Conservation (phyloP, 106 monocot genomes). For the Dendrobium nobile region DNA sequence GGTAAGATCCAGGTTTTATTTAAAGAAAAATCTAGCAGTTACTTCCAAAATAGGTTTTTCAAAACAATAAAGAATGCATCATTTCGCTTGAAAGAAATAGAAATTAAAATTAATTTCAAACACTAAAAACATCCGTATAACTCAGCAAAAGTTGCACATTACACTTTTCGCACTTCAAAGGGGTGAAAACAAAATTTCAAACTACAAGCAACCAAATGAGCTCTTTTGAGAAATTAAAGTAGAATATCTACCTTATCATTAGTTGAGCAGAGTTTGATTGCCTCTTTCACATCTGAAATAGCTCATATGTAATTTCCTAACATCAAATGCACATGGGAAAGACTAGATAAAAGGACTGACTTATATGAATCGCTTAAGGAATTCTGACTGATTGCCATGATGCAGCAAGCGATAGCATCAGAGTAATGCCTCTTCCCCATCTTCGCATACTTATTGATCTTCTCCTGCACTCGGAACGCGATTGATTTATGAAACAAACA, state of each 20-base stretch:
- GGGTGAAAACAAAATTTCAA: background rate
- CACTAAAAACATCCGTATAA: background rate
- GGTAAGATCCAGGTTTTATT: no score
- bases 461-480: constrained; percentile 37
- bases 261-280: constrained; percentile 44
- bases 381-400: constrained; percentile 79
- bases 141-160: background rate
- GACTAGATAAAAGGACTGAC: constrained; percentile 69
- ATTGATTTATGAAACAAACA: background rate
- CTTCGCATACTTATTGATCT: constrained; percentile 79
- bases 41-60: background rate
- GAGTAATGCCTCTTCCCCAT: constrained; percentile 81
- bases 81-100: background rate
- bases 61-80: background rate
- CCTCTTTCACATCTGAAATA: constrained; percentile 63
- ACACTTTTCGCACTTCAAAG: background rate
- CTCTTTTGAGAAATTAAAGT: background rate
- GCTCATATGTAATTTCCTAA: constrained; percentile 78
- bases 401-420: constrained; percentile 78
- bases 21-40: background rate
- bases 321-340: constrained; percentile 79
- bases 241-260: background rate
- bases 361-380: constrained; percentile 45
- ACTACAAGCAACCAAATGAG: background rate
- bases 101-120: background rate